These are phyloP conservation scores for Wickerhamiella spandovensis DNA, from an alignment of 805 yeast species.

Conservation along the genomic window DNA sequence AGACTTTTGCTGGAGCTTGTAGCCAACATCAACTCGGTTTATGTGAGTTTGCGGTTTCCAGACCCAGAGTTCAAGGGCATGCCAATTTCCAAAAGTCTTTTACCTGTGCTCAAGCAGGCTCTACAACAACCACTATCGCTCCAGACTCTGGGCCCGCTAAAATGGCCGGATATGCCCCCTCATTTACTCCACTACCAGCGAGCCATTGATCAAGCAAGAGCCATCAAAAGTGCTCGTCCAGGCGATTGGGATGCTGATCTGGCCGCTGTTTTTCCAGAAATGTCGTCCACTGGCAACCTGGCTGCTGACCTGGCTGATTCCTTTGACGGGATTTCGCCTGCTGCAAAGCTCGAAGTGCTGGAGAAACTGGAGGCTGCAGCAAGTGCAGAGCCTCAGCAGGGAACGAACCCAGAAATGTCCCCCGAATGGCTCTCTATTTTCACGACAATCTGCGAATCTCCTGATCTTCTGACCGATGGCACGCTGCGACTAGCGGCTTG, in stretches of 20 bases:
- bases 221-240: neutral
- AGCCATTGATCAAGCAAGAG: neutral
- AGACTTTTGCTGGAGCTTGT: neutral
- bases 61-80: neutral
- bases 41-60: neutral
- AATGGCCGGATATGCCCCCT: neutral
- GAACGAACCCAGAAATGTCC: neutral
- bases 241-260: neutral
- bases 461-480: neutral
- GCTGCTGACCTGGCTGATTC: neutral
- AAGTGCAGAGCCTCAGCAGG: neutral
- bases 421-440: neutral
- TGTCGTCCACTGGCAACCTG: neutral
- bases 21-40: neutral
- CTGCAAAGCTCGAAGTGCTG: neutral
- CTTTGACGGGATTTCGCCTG: neutral
- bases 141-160: neutral
- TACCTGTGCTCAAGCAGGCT: neutral
- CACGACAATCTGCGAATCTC: neutral
- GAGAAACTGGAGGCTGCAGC: neutral
- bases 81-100: neutral
- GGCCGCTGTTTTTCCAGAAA: neutral
- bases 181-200: neutral
- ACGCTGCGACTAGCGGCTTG: neutral
- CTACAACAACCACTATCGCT: neutral